Conservation (phyloP, 2,329 filamentous ascomycete genomes). For the Aureobasidium sp. region DNA sequence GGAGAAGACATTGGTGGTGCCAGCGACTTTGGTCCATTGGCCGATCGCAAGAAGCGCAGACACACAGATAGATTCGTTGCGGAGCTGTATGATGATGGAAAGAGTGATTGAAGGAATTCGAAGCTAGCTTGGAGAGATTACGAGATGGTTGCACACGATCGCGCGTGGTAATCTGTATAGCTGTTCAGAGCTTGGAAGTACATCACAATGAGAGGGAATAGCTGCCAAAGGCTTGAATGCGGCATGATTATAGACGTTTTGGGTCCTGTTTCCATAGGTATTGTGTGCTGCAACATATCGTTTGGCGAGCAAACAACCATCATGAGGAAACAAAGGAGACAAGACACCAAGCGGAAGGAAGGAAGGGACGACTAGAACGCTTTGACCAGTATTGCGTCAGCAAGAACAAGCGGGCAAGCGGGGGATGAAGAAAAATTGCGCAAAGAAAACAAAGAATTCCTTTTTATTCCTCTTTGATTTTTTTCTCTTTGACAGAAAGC, state of each 20-base stretch:
- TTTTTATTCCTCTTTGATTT: neutral
- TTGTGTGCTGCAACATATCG: neutral
- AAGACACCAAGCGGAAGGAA: neutral
- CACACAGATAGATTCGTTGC: neutral
- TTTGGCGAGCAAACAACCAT: neutral
- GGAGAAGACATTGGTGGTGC: neutral
- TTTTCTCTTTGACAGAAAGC: neutral
- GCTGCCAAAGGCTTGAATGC: neutral
- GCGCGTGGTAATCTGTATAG: too few relatives aligned
- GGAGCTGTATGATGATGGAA: neutral
- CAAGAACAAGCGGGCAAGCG: neutral
- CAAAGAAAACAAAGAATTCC: constrained; percentile 13
- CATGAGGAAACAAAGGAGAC: neutral
- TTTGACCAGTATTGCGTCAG: neutral
- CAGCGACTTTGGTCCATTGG: neutral
- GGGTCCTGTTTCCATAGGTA: neutral
- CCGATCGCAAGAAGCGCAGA: neutral
- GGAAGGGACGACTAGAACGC: neutral
- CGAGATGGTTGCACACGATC: too few relatives aligned
- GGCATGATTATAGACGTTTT: neutral
- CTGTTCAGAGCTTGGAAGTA: neutral
- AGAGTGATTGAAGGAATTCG: neutral
- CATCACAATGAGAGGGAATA: neutral
- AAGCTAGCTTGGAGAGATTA: too few relatives aligned
- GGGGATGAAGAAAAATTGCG: neutral